Base-by-base conservation (phyloP, 805 yeast species). In the Myxozyma mucilagina region DNA sequence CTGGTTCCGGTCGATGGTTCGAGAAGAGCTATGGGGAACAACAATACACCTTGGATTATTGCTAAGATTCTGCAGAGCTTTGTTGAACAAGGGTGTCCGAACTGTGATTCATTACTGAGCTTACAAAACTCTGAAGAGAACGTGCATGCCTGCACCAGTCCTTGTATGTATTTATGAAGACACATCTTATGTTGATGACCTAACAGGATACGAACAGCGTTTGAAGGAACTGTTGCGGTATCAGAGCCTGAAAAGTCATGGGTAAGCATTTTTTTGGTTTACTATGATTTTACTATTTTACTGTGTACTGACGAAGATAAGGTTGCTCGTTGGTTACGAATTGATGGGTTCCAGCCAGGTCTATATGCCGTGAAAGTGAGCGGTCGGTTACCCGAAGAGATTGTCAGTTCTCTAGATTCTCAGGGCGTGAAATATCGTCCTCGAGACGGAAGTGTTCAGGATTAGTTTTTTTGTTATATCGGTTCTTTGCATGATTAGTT, bases 201-300 rank as follows among this genome's bases (percentile, higher is more conserved):
- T 44, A 44, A 44, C 29, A 7, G 48, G 8, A 16, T 10, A 29
- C 34, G 10, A 16, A 4, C 52, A 73, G 76, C 97, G 0, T 93
- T 91, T 72, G 99, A 93, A 78, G 99, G 99, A 0, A 78, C 89
- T 38, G 96, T 93, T 4, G 97, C 97, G 1, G 80, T 90, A 64
- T 90, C 96, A 52, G 91, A 87, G 62, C 90, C 93, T 53, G 83
- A 84, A 54, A 83, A 81, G 39, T 90, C 97, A 1, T 93, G 99
- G 99, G 97, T 69, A 60, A n/a, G 66, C 53, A 8, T 6, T 3
- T 3, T 18, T 4, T 20, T 20, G 10, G 32, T 20, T 14, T 24
- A 38, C 45, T 24, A 20, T 18, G 14, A 2, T n/a, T 6, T 42
- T 18, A 20, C 29, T 43, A 13, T 24, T 20, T 2, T 29, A 11